A percentile compares a stretch with the other conserved stretches of the same genome.
Conservation (phyloP, 345 rosid genomes). For the Leavenworthia alabamica region DNA sequence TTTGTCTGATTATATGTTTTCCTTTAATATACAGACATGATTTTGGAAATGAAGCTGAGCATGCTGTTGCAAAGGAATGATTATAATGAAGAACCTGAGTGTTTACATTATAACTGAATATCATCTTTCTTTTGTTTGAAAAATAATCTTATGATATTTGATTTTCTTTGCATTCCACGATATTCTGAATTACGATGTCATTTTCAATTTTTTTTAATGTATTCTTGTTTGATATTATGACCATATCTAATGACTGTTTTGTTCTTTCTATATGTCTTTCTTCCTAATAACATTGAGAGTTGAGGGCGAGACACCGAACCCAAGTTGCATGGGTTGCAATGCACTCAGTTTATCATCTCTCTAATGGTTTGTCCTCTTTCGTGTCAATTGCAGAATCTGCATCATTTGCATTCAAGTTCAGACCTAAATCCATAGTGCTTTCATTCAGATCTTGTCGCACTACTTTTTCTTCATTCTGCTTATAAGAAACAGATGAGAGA, state of each 20-base stretch:
- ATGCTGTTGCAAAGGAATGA: constrained; percentile 26
- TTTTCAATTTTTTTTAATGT: neutral
- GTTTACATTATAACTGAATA: neutral
- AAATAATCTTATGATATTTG: constrained; percentile 1
- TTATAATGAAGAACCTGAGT: constrained; percentile 3
- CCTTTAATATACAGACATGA: constrained; percentile 24
- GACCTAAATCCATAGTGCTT: constrained; percentile 69
- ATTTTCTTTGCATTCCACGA: constrained; percentile 16
- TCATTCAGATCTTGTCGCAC: constrained; percentile 89
- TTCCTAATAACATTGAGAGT: neutral
- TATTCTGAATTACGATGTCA: neutral
- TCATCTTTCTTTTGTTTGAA: constrained; percentile 14
- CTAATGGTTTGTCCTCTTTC: constrained; percentile 25
- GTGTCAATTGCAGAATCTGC: constrained; percentile 32
- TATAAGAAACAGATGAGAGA: constrained; percentile 14
- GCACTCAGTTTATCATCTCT: neutral
- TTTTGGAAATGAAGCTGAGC: constrained; percentile 18
- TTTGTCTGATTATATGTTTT: neutral
- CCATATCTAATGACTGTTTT: neutral
- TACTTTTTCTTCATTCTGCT: constrained; percentile 44
- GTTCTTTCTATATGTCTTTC: constrained; percentile 8
- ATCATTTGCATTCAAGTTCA: constrained; percentile 53
- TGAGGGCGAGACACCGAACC: neutral
- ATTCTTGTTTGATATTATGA: constrained; percentile 1
- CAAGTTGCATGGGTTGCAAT: neutral